Evolutionary conservation across 768 basidiomycete species (phyloP), one percentile per base, ranked within the genome.

Genomic region (Boletus reticulatus): DNA sequence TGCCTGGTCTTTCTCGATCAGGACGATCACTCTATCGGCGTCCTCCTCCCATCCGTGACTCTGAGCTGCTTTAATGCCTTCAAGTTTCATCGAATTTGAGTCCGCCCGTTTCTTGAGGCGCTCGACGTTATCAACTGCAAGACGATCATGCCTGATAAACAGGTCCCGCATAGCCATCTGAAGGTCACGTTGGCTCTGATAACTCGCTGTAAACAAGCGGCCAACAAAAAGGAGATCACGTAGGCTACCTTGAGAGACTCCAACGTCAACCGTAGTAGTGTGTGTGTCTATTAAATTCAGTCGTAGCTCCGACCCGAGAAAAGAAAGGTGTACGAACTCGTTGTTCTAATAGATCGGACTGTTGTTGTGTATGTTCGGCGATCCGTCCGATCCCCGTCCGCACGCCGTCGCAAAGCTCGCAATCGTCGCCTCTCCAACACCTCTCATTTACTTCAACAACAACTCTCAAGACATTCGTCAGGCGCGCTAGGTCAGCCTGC

Each of bases 31-130:
- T 61, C 84, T 84, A 59, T 98, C 95, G 4, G 82, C 89, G 58
- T 98, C 92, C 34, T 85, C 84, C 64, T 89, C 83, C 92, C 92
- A 96, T 12, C 87, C 84, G 5, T 92, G 89, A 68, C 88, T 95
- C 67, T 82, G 80, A 0, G 80, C 80, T 9, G 78, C 74, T 51
- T 87, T 85, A 55, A 90, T 79, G 1, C 79, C 80, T 64, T 95
- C 91, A 38, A 95, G 79, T 69, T 92, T 94, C 60, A 83, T 72
- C 4, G 85, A 83, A 51, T 82, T 89, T 0, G 75, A 74, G 53
- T 95, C 93, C 32, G 95, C 85, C 36, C 92, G 87, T 67, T 92
- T 95, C 73, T 87, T 87, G 55, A 98, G 76, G 36, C 88, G 81
- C 55, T 97, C 94, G 3, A 94, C 92, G 59, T 89, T 85, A 66